Conservation (phyloP, 352 stramenopile genomes). For the Phytophthora chlamydospora region DNA sequence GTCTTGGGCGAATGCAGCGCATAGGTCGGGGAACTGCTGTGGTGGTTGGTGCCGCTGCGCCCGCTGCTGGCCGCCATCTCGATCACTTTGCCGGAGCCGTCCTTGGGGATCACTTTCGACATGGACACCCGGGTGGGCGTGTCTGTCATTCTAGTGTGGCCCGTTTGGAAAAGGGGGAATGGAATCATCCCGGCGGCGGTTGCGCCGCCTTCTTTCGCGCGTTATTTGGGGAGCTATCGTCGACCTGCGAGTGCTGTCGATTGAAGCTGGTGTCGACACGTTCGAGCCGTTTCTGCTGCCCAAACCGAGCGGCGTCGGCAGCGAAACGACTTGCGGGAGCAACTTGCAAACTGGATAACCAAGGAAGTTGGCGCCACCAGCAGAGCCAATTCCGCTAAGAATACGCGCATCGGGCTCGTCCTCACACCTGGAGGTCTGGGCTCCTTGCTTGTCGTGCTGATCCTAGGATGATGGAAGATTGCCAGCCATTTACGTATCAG, state of each 20-base stretch:
- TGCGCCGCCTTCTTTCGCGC: constrained; percentile 19
- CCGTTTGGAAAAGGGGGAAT: constrained; percentile 78
- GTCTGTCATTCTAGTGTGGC: constrained; percentile 81
- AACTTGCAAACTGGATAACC: constrained; percentile 35
- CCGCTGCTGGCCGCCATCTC: constrained; percentile 41
- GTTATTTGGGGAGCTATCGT: constrained; percentile 21
- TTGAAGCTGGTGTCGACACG: constrained; percentile 19
- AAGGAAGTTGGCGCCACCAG: neutral
- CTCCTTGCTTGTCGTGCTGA: constrained; percentile 17
- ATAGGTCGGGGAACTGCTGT: neutral
- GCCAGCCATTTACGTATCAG: constrained; percentile 9
- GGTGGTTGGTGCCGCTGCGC: constrained; percentile 31
- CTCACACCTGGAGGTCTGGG: constrained; percentile 18
- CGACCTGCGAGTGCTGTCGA: neutral
- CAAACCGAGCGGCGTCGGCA: constrained; percentile 2
- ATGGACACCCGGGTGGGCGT: constrained; percentile 57
- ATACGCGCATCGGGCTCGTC: constrained; percentile 26
- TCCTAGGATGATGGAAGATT: constrained; percentile 6
- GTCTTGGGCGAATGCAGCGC: constrained; percentile 26
- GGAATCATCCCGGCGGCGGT: constrained; percentile 57
- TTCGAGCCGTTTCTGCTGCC: constrained; percentile 19
- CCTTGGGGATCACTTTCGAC: constrained; percentile 81
- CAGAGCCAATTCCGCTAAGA: constrained; percentile 15
- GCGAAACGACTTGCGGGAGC: constrained; percentile 28
- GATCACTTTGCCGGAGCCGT: constrained; percentile 33